Evolutionary conservation across 2,329 filamentous ascomycete genomes (phyloP).

Genomic region (Fusarium tricinctum): DNA sequence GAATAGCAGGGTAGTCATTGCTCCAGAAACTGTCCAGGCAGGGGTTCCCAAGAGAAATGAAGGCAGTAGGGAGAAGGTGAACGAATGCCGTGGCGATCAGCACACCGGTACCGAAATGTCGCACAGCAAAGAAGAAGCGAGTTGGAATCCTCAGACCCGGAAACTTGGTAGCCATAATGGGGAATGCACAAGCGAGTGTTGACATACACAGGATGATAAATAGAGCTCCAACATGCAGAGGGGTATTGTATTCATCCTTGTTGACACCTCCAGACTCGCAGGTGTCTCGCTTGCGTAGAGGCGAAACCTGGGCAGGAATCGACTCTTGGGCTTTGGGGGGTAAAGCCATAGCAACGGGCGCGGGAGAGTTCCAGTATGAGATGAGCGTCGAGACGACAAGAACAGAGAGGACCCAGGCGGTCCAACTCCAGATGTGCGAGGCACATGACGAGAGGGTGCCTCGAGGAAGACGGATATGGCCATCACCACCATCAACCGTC

Average conservation of each 20-base stretch:
- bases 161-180: slow-evolving; percentile 66
- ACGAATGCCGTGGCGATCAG: slow-evolving; percentile 83
- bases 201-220: slow-evolving; percentile 64
- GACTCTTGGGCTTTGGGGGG: slow-evolving; percentile 23
- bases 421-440: slow-evolving; percentile 57
- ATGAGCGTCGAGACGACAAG: slow-evolving; percentile 54
- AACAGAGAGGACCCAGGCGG: slow-evolving; percentile 60
- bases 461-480: slow-evolving; percentile 54
- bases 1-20: slow-evolving; percentile 79
- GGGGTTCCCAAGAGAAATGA: slow-evolving; percentile 72
- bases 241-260: slow-evolving; percentile 64
- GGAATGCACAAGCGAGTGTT: slow-evolving; percentile 65
- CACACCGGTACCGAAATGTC: slow-evolving; percentile 84
- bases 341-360: slow-evolving; percentile 5
- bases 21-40: slow-evolving; percentile 83
- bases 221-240: slow-evolving; percentile 70
- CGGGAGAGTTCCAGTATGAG: slow-evolving; percentile 43
- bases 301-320: slow-evolving; percentile 28
- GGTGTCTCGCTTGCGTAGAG: slow-evolving; percentile 48
- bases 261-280: slow-evolving; percentile 51
- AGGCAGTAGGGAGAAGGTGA: slow-evolving; percentile 77
- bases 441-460: slow-evolving; percentile 50
- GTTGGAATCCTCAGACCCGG: slow-evolving; percentile 68
- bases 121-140: slow-evolving; percentile 68
- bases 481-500: slow-evolving; percentile 58